Base-by-base conservation (phyloP, 768 basidiomycete species). In the Phaeotremella fagi region DNA sequence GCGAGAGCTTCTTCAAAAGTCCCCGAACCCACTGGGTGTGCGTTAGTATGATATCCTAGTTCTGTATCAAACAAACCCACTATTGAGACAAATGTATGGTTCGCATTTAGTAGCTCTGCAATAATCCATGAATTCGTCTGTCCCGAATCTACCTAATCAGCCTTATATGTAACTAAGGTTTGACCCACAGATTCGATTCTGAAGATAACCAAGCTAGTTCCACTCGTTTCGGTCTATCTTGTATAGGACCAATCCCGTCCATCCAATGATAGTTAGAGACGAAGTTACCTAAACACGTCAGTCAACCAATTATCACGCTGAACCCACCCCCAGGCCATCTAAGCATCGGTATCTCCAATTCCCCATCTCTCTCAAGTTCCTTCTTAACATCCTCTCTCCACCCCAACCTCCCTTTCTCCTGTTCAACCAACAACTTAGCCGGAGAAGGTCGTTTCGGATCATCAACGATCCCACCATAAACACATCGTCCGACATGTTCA, bases 151-250 rank as follows among this genome's bases (percentile, higher is more conserved):
- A 33, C 2, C 15, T 23, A 3, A 33, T 33, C 7, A 33, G 31
- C 31, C 31, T 33, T 33, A 33, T 7, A 16, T 33, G 16, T 50
- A 11, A 7, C 16, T 23, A 15, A 25, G 23, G 15, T 27, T 12
- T 24, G 4, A 54, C 64, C 46, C 42, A 70, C 64, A 78, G 77
- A 57, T 84, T 84, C 63, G 79, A 80, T 66, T 84, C 82, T 56
- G 82, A 80, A 1, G 77, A 78, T 45, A 81, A 66, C 83, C 82
- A 84, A 0, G 83, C 83, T 15, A 83, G 77, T 67, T 84, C 82
- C 15, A 81, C 81, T 20, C 82, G 72, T 26, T 80, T 78, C 28
- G 80, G 81, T 27, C 82, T 76, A 12, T 73, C 54, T 26, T 77
- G 76, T 31, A 75, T 75, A 2, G 82, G 82, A 0, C 82, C 82